These are phyloP conservation scores for Chlorella sorokiniana DNA, from an alignment of 139 green algal genomes.

Conservation along the genomic window DNA sequence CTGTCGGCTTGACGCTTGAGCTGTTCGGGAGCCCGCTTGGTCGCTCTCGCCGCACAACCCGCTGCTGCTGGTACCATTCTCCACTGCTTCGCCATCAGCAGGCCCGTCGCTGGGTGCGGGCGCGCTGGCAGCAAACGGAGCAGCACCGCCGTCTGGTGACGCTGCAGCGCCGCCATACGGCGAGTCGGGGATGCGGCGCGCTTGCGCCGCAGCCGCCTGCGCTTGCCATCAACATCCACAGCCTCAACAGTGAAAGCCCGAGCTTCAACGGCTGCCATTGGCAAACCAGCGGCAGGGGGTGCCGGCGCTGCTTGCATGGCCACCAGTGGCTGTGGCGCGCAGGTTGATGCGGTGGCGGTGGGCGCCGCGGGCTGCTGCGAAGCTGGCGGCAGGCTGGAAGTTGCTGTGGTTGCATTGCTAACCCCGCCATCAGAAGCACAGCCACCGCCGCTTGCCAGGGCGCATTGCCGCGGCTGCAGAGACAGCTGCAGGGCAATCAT, in stretches of 20 bases:
- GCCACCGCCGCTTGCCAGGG: background rate
- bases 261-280: background rate
- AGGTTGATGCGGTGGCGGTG: no score
- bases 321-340: background rate
- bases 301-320: background rate
- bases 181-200: slow-evolving; percentile 36
- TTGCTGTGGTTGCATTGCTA: background rate
- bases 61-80: background rate
- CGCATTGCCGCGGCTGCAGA: background rate
- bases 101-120: no score
- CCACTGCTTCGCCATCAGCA: background rate
- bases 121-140: no score
- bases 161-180: background rate
- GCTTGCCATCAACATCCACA: slow-evolving; percentile 43
- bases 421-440: background rate
- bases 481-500: slow-evolving; percentile 35
- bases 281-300: background rate
- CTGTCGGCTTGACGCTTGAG: background rate
- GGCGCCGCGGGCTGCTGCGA: background rate
- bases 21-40: background rate
- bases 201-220: slow-evolving; percentile 39
- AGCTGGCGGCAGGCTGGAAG: no score
- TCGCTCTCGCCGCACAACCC: background rate
- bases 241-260: background rate
- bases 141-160: background rate